Base-by-base conservation (phyloP, 345 rosid genomes). In the Cardiospermum halicacabum region DNA sequence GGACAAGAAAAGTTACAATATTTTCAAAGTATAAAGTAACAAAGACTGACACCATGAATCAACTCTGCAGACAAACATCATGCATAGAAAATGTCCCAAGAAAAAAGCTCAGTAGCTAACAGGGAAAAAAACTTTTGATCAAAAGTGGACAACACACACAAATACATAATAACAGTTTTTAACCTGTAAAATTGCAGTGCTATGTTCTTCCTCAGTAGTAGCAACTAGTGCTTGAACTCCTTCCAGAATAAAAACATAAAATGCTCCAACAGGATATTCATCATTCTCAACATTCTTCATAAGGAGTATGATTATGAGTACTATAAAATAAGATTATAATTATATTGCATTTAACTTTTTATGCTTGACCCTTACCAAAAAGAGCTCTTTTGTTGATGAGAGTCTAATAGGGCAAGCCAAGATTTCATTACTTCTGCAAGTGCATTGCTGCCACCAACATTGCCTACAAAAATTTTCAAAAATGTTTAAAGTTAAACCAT, bases 131-230 rank as follows among this genome's bases (percentile, higher is more conserved):
- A 1, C 0, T 11, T 45, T 18, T 4, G 22, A 8, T 45, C 19
- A 45, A 21, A 45, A 21, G 18, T 45, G 10, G 22, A n/a, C 19
- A 45, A 39, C 5, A 34, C 10, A 34, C 18, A 42, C 16, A 55
- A 11, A 45, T 61, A 31, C 19, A 27, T 18, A 72, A 40, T 7
- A 48, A 37, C 43, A 70, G 62, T 19, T 19, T 47, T 78, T 60
- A 62, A 88, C 97, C 97, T 93, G 98, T 68, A 93, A 75, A 67
- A 93, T 93, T 71, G 97, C 98, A 62, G 98, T 97, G 72, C 97
- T 89, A 24, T 69, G 75, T 84, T 89, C 91, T 75, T 85, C 88
- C 86, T 88, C 98, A 48, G 98, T 97, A 36, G 98, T 97, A 78
- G 93, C 84, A 68, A 93, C 83, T 72, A 93, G 96, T 64, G 98